These are phyloP conservation scores for Zarea fungicola DNA, from an alignment of 2,329 filamentous ascomycete species.

Conservation along the genomic window DNA sequence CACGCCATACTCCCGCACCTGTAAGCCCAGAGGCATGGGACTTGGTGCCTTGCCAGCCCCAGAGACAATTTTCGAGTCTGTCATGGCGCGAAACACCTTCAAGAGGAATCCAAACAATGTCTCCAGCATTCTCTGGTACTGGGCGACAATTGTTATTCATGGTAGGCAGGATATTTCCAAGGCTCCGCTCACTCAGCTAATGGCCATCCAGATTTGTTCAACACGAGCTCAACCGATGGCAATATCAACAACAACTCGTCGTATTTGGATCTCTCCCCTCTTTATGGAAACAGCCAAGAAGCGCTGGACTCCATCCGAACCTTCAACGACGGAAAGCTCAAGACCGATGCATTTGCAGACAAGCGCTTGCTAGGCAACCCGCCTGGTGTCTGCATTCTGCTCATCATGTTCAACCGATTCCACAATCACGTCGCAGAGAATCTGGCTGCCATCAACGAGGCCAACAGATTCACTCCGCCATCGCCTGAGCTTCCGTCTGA, in stretches of 20 bases:
- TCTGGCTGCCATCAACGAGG: slow-evolving; percentile 80
- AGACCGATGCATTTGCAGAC: slow-evolving; percentile 68
- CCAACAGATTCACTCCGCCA: slow-evolving; percentile 68
- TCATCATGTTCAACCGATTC: slow-evolving; percentile 78
- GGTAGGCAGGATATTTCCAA: slow-evolving; percentile 32
- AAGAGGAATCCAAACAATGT: slow-evolving; percentile 64
- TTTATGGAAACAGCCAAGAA: slow-evolving; percentile 64
- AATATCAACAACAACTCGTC: slow-evolving; percentile 62
- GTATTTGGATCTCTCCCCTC: slow-evolving; percentile 65
- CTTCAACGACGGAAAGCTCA: slow-evolving; percentile 65
- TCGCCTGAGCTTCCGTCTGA: slow-evolving; percentile 43
- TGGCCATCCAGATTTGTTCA: slow-evolving; percentile 55
- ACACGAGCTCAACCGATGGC: slow-evolving; percentile 57
- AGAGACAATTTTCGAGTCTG: slow-evolving; percentile 53
- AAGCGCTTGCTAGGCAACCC: slow-evolving; percentile 66
- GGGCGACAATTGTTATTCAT: slow-evolving; percentile 69
- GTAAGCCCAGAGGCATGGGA: slow-evolving; percentile 53
- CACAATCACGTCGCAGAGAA: slow-evolving; percentile 83
- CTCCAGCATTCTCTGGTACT: slow-evolving; percentile 67
- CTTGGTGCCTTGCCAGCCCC: slow-evolving; percentile 65
- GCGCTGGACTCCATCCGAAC: slow-evolving; percentile 64
- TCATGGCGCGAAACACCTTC: slow-evolving; percentile 50
- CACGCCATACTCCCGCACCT: slow-evolving; percentile 61
- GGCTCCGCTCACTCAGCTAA: slow-evolving; percentile 13
- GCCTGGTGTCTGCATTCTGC: slow-evolving; percentile 63